Conservation (phyloP, 75 land plant species). For the Adiantum capillusveneris region DNA sequence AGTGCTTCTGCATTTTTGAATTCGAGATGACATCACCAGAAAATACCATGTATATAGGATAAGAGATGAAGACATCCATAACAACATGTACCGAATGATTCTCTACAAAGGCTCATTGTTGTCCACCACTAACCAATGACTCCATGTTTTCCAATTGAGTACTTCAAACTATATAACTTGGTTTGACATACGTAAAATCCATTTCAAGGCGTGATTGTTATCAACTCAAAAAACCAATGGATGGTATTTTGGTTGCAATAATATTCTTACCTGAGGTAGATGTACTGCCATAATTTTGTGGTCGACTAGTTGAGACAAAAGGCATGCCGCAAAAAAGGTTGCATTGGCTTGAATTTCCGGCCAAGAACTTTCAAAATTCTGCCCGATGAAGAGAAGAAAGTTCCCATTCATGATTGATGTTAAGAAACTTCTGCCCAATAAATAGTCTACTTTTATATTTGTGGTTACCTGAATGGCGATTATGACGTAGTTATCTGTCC, state of each 20-base stretch:
- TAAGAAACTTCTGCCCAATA: not conserved
- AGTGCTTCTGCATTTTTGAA: too few relatives aligned
- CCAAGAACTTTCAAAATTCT: slow-evolving; percentile 94
- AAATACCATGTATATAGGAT: too few relatives aligned
- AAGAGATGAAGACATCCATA: too few relatives aligned
- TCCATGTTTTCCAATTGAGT: too few relatives aligned
- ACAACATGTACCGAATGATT: too few relatives aligned
- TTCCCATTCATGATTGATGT: not conserved
- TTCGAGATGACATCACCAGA: too few relatives aligned
- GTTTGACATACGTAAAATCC: too few relatives aligned
- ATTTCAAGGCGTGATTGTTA: not conserved
- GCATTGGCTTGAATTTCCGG: slow-evolving; percentile 93
- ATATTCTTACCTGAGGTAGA: slow-evolving; percentile 58
- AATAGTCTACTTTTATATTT: not conserved
- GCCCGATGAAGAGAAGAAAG: not conserved
- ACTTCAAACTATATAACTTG: too few relatives aligned
- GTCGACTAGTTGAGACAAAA: slow-evolving; percentile 58
- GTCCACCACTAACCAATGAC: too few relatives aligned
- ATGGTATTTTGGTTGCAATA: not conserved
- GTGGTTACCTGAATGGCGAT: slow-evolving; percentile 59
- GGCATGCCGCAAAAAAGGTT: slow-evolving; percentile 57
- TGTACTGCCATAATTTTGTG: slow-evolving; percentile 45
- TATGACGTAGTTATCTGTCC: slow-evolving; percentile 61
- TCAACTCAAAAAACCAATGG: not conserved
- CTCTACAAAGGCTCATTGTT: too few relatives aligned